These are phyloP conservation scores for Wickerhamomyces alni DNA, from an alignment of 805 yeast genomes.

Conservation along the genomic window DNA sequence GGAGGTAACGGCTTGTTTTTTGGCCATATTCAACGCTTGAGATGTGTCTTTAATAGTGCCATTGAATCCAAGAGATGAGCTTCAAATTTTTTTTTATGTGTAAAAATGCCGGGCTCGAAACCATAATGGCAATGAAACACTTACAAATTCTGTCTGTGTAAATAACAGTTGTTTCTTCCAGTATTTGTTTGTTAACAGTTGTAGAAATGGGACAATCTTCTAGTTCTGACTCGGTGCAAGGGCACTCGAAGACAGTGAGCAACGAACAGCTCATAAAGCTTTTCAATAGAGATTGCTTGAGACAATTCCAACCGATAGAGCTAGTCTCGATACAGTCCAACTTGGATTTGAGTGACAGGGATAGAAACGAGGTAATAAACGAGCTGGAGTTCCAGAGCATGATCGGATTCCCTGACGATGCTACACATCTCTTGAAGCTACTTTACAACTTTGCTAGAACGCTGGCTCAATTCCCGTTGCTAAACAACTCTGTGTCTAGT, in stretches of 20 bases:
- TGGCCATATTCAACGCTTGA: background rate
- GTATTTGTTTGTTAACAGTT: background rate
- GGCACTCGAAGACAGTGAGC: conserved; percentile 6
- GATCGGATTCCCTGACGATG: conserved; percentile 31
- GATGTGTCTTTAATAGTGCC: background rate
- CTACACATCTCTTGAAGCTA: conserved; percentile 25
- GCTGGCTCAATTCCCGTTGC: conserved; percentile 45
- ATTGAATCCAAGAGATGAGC: conserved; percentile 6
- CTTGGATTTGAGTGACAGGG: conserved; percentile 17
- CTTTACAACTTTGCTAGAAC: conserved; percentile 36
- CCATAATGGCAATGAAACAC: too few species aligned
- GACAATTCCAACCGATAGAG: conserved; percentile 29
- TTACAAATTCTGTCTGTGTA: background rate
- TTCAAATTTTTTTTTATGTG: background rate
- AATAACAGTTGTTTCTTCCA: too few species aligned
- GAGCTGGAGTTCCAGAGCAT: conserved; percentile 24
- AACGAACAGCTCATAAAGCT: conserved; percentile 19
- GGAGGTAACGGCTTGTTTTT: conserved; percentile 26
- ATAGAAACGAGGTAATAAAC: conserved; percentile 20
- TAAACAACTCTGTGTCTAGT: conserved; percentile 22
- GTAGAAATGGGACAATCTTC: conserved; percentile 20
- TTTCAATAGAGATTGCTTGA: conserved; percentile 28
- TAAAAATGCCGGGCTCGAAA: too few species aligned
- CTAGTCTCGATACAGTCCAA: conserved; percentile 24
- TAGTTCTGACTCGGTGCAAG: conserved; percentile 7